Base-by-base conservation (phyloP, 805 yeast genomes). In the Barnettozyma vustinii region DNA sequence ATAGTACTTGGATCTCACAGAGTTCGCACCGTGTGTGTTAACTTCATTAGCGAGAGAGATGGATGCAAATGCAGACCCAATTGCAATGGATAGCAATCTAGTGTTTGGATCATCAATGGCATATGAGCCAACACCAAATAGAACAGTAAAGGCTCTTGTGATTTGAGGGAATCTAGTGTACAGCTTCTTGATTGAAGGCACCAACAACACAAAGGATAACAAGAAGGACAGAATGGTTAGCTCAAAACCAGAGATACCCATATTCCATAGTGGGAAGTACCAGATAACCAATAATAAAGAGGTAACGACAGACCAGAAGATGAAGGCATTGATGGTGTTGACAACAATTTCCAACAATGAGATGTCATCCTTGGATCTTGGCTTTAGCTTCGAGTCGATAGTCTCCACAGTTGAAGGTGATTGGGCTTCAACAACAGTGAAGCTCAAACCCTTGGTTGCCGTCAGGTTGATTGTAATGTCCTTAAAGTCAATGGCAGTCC, bases 201-300 rank as follows among this genome's bases (percentile, higher is more conserved):
- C 54, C 5, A 67, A 66, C 25, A 85, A 67, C 2, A 86, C 37
- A 13, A 83, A 51, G 1, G 96, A 89, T 3, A 86, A 75, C 10
- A 81, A 47, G 36, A 82, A 70, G 20, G 81, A 69, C 7, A 80
- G 61, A 42, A 88, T 72, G 3, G 81, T 76, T 0, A 85, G 85
- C 68, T 94, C 99, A 64, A 87, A 91, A 4, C 99, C 99, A 2
- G 96, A 86, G 41, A 94, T 84, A 7, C 97, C 98, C 97, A 94
- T 90, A 63, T 86, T 79, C 99, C 99, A 94, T 53, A 94, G 73
- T 10, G 99, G 99, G 75, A 94, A 94, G 70, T 87, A 88, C 99
- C 99, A 94, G 45, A 94, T 82, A 61, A 94, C 82, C 49, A 94
- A 76, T 40, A 89, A 84, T 51, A 94, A 71, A 0, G 96, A 80